Base-by-base conservation (phyloP, 2,329 filamentous ascomycete genomes). In the Scedosporium aurantiacum region DNA sequence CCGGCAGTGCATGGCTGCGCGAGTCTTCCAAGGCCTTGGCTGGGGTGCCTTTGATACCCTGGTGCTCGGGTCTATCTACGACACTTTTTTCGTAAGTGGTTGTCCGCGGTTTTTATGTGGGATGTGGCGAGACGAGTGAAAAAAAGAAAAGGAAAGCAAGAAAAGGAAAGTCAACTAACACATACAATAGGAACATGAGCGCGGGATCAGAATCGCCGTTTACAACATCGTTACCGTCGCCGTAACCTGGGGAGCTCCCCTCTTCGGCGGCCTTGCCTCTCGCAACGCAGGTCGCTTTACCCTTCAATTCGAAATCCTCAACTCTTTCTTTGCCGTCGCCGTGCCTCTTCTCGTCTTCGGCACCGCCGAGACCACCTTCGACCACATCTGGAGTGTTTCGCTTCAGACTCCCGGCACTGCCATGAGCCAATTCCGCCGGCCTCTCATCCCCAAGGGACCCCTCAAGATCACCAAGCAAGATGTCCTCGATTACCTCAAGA, bases 1-100 rank as follows among this genome's bases (percentile, higher is more conserved):
- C 60, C 71, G 70, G 7, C 73, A 78, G 61, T 79, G 78, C 66
- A 77, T 84, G 75, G 75, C 74, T 0, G 78, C 81, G 2, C 75
- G 82, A 8, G 67, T 82, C 18, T 74, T 85, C 40, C 81, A 84
- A 66, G 82, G 81, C 1, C 61, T 85, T 0, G 82, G 79, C n/a
- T 83, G 82, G 79, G 82, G 82, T 5, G 77, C 78, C 10, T 82
- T 84, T 63, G 82, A 85, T 65, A 78, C 76, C 4, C 69, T 85
- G 45, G 72, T 82, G 32, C 70, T 79, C 37, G 76, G 75, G 1
- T 80, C 78, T 1, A 79, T 85, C 57, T 76, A 81, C 56, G 82
- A 85, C 65, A 79, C 79, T 1, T 85, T 78, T 67, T 84, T 82
- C 66, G 81, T 83, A 68, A 70, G 79, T 60, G 69, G 8, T 2